Conservation (phyloP, 2,329 filamentous ascomycete species). For the Myrmaecium sp. region DNA sequence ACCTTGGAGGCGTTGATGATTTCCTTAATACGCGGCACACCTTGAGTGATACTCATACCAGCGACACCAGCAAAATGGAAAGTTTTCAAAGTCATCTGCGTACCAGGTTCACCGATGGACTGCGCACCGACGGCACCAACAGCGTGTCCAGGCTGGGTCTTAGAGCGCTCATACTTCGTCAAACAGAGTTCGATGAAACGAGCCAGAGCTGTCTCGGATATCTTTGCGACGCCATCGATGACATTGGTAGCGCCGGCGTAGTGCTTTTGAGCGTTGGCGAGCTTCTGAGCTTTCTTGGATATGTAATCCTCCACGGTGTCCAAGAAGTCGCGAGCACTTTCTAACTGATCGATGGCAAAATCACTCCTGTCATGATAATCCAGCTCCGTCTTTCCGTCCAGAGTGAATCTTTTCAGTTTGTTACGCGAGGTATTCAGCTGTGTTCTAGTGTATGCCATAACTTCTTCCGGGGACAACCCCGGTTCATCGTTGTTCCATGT, state of each 20-base stretch:
- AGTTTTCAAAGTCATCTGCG: slow-evolving; percentile 97
- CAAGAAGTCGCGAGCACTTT: slow-evolving; percentile 70
- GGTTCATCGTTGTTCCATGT: slow-evolving; percentile 67
- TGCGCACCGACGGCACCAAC: slow-evolving; percentile 94
- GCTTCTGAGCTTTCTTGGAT: slow-evolving; percentile 40
- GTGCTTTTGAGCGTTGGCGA: slow-evolving; percentile 28
- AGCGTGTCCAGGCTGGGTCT: slow-evolving; percentile 85
- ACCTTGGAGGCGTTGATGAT: slow-evolving; percentile 95
- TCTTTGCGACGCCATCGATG: slow-evolving; percentile 59
- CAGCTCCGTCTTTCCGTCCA: slow-evolving; percentile 27
- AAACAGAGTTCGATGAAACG: slow-evolving; percentile 70
- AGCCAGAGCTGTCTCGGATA: slow-evolving; percentile 56
- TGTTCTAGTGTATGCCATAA: slow-evolving; percentile 48
- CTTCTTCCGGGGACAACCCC: slow-evolving; percentile 57
- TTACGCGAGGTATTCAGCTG: slow-evolving; percentile 51
- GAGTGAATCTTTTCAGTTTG: slow-evolving; percentile 29
- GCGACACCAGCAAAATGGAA: slow-evolving; percentile 99
- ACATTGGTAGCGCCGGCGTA: slow-evolving; percentile 3
- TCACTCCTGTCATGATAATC: slow-evolving; percentile 54
- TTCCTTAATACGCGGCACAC: slow-evolving; percentile 99
- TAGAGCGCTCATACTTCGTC: slow-evolving; percentile 77
- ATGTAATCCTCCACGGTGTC: slow-evolving; percentile 62
- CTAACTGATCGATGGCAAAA: slow-evolving; percentile 36
- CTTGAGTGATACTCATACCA: slow-evolving; percentile 97
- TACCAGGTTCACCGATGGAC: slow-evolving; percentile 94